A percentile compares a stretch with the other conserved stretches of the same genome.
These are phyloP conservation scores for Wickerhamomyces xylosicus DNA, from an alignment of 805 yeast genomes.

Conservation along the genomic window DNA sequence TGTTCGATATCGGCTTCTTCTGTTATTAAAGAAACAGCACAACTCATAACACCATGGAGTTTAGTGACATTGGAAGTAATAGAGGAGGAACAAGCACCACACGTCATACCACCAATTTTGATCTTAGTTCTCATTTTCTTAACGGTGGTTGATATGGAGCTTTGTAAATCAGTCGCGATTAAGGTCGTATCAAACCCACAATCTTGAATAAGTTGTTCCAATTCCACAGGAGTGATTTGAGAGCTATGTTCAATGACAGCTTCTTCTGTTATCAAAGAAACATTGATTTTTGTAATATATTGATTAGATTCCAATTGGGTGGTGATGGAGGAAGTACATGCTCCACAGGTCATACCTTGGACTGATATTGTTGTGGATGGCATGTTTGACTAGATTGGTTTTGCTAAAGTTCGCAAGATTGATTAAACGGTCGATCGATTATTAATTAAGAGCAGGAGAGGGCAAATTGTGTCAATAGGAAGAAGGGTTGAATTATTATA, in stretches of 20 bases:
- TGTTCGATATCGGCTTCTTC: constrained; percentile 59
- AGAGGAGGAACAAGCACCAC: constrained; percentile 71
- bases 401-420: too few relatives aligned
- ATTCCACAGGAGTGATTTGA: constrained; percentile 18
- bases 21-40: constrained; percentile 63
- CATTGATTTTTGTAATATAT: constrained; percentile 46
- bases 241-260: constrained; percentile 43
- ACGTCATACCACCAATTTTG: constrained; percentile 66
- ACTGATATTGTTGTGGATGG: constrained; percentile 12
- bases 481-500: too few relatives aligned
- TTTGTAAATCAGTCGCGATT: background rate
- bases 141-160: background rate
- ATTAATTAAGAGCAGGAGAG: too few relatives aligned
- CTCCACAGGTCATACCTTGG: constrained; percentile 85
- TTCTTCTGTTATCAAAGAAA: constrained; percentile 70
- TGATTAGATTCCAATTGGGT: constrained; percentile 36
- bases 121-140: background rate
- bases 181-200: constrained; percentile 49
- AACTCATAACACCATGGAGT: constrained; percentile 15
- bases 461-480: too few relatives aligned
- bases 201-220: constrained; percentile 54
- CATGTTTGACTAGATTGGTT: background rate
- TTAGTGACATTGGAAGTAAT: constrained; percentile 42
- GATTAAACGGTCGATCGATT: too few relatives aligned
- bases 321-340: constrained; percentile 65